phyloP scores from a whole-genome alignment of 2,329 filamentous ascomycete genomes.

The Coniochaeta ligniaria region DNA sequence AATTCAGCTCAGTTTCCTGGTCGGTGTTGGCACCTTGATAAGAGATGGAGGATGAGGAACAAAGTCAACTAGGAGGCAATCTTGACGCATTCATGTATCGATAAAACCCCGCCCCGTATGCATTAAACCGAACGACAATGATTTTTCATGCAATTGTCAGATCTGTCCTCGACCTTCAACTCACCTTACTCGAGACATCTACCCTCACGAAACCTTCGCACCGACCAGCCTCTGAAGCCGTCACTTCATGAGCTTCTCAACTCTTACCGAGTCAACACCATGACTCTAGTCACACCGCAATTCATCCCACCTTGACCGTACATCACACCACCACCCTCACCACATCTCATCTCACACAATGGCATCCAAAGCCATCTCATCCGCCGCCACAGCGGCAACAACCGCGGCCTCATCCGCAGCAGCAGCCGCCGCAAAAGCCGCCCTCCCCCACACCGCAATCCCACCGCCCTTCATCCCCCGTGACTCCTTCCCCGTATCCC shows the following conservation, averaged over 20 bases:
- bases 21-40: too few species aligned
- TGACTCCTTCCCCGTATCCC: slow-evolving; percentile 60
- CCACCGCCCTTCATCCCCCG: slow-evolving; percentile 63
- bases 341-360: background rate
- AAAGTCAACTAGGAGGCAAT: too few species aligned
- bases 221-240: background rate
- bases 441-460: slow-evolving; percentile 3
- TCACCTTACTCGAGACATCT: too few species aligned
- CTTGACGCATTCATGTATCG: background rate
- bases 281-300: background rate
- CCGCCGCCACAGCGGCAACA: background rate
- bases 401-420: background rate
- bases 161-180: too few species aligned
- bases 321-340: background rate
- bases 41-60: too few species aligned
- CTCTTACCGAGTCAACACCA: background rate
- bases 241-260: background rate
- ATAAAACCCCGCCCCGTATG: background rate
- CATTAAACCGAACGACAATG: background rate
- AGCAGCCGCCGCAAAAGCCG: slow-evolving; percentile 1
- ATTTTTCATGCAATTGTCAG: background rate
- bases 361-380: background rate
- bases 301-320: background rate
- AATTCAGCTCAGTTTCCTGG: too few species aligned
- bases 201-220: too few species aligned